Evolutionary conservation across 2,329 filamentous ascomycete genomes (phyloP).

Genomic region (Phaeoacremonium minimum): DNA sequence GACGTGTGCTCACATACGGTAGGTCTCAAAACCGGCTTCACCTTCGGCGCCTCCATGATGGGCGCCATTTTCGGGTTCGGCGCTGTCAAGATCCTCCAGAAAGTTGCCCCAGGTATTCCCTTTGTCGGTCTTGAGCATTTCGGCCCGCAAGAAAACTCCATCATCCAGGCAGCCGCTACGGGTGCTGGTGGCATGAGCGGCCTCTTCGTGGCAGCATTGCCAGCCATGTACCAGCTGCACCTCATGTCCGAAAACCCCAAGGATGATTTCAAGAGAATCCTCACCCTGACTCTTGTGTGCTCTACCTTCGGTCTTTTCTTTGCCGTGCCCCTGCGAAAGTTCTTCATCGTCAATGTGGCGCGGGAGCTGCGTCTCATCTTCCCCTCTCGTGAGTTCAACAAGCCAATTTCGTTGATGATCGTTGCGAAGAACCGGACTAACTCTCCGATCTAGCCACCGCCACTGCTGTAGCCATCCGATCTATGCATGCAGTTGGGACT

Average conservation of each 20-base stretch:
- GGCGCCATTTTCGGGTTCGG: conserved; percentile 52
- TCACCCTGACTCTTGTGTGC: conserved; percentile 44
- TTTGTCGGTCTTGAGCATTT: conserved; percentile 50
- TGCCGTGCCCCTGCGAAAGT: conserved; percentile 47
- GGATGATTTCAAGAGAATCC: conserved; percentile 40
- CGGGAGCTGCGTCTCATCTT: conserved; percentile 51
- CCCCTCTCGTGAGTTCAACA: conserved; percentile 36
- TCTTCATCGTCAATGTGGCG: conserved; percentile 40
- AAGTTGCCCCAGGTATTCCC: conserved; percentile 37
- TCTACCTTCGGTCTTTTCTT: conserved; percentile 52
- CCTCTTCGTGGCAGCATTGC: conserved; percentile 52
- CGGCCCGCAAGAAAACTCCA: conserved; percentile 55
- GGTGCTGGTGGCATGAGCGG: conserved; percentile 48
- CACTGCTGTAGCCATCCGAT: conserved; percentile 54
- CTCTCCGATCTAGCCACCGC: conserved; percentile 14
- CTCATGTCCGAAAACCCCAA: conserved; percentile 39
- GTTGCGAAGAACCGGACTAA: no score
- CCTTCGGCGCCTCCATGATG: conserved; percentile 38
- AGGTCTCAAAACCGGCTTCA: conserved; percentile 41
- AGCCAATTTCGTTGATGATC: no score
- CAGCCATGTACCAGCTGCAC: conserved; percentile 49
- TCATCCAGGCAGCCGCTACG: conserved; percentile 49
- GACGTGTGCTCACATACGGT: not conserved
- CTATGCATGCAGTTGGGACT: conserved; percentile 46
- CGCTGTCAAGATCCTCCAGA: conserved; percentile 43